Base-by-base conservation (phyloP, 441 rosid species). In the Jatropha podagrica region DNA sequence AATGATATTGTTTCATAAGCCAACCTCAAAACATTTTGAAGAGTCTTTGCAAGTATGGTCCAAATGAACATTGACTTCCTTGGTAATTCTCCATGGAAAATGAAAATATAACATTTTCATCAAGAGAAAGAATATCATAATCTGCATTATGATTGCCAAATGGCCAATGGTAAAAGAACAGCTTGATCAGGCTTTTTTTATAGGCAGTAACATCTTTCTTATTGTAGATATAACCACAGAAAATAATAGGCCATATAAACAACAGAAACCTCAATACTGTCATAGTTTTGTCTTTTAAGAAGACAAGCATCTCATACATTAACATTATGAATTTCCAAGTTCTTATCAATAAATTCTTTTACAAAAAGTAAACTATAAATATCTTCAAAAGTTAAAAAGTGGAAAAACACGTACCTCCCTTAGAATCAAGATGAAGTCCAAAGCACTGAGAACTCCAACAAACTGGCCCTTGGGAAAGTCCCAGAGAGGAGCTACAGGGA, bases 401-500 rank as follows among this genome's bases (percentile, higher is more conserved):
- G 59, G 18, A 26, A 63, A 81, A 65, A 72, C 41, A 62, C 81
- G 63, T 66, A 88, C 91, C 93, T 89, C 89, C 77, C 81, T 84
- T 58, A 89, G 73, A 79, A 89, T 89, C 75, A 89, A 78, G 73
- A 89, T 88, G 73, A 89, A 89, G 78, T 89, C 93, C 76, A 80
- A 74, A 46, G 86, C 90, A 69, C 87, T 85, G 69, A 89, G 85
- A 68, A 89, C 90, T 65, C 91, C 93, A 71, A 89, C 84, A 78
- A 89, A 88, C 74, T 76, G 88, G 73, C 89, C 87, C 80, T 71
- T 84, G 67, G 61, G 65, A 51, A 84, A 80, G 76, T 89, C 91
- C 93, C 93, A 89, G 9, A 89, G 90, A 52, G 93, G 93, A 81
- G 91, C 93, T 42, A 85, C 40, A 44, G 88, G 83, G 71, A 89